A percentile compares a stretch with the other conserved stretches of the same genome.
These are phyloP conservation scores for Solanum pimpinellifolium DNA, from an alignment of 257 asterid genomes.

Conservation along the genomic window DNA sequence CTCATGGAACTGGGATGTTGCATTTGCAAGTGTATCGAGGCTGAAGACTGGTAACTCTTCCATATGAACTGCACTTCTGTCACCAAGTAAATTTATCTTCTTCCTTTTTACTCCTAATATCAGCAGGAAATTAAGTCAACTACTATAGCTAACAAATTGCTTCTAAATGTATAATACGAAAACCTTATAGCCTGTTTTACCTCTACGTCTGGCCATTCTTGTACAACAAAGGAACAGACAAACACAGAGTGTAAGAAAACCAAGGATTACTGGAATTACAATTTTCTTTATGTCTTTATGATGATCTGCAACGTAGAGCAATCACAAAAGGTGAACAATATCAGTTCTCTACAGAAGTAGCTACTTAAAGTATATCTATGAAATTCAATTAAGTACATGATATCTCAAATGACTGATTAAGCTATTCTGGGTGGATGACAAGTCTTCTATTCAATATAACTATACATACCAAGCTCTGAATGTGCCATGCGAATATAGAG, in stretches of 20 bases:
- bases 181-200: background rate
- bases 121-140: background rate
- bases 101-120: background rate
- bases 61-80: background rate
- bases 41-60: slow-evolving; percentile 35
- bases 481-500: slow-evolving; percentile 33
- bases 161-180: background rate
- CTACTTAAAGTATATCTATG: background rate
- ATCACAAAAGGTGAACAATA: background rate
- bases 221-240: background rate
- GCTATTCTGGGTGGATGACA: background rate
- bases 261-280: slow-evolving; percentile 29
- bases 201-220: slow-evolving; percentile 22
- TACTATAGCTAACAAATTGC: background rate
- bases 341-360: background rate
- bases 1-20: slow-evolving; percentile 25
- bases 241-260: slow-evolving; percentile 1
- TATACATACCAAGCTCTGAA: slow-evolving; percentile 43
- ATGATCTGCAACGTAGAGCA: slow-evolving; percentile 6
- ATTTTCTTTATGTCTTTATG: slow-evolving; percentile 15
- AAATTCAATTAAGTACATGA: background rate
- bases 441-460: background rate
- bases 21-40: slow-evolving; percentile 25
- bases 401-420: background rate
- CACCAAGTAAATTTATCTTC: background rate